Evolutionary conservation across 75 land plant genomes (phyloP).

Genomic region (Isoetes taiwanensis): DNA sequence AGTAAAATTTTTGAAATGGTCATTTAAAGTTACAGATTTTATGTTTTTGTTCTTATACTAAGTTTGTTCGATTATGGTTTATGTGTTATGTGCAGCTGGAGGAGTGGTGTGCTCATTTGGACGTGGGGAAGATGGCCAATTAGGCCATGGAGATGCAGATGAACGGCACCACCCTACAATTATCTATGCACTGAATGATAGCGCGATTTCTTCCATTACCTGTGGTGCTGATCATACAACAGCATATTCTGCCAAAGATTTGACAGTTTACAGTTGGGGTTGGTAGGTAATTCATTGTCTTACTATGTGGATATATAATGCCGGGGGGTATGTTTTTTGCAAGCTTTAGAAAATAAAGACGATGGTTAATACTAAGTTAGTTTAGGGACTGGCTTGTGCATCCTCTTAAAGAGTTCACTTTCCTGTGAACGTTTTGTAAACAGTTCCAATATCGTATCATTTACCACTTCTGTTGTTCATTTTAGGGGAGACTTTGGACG

Average conservation of each 20-base stretch:
- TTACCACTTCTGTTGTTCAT: neutral
- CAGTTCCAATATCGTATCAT: neutral
- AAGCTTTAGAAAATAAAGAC: too few relatives aligned
- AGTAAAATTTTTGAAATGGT: neutral
- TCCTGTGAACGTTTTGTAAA: neutral
- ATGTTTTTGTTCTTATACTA: neutral
- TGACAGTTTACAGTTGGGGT: slow-evolving; percentile 87
- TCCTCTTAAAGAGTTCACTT: too few relatives aligned
- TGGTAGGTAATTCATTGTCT: slow-evolving; percentile 43
- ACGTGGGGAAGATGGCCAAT: slow-evolving; percentile 94
- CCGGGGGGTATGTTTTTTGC: too few relatives aligned
- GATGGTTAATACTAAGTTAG: too few relatives aligned
- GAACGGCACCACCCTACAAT: slow-evolving; percentile 60
- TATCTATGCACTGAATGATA: slow-evolving; percentile 56
- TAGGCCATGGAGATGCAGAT: slow-evolving; percentile 95
- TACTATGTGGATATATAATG: neutral
- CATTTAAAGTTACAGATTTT: neutral
- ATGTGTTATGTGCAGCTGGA: slow-evolving; percentile 39
- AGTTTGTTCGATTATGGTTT: neutral
- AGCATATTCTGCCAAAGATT: slow-evolving; percentile 48
- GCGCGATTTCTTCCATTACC: slow-evolving; percentile 50
- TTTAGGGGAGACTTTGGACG: slow-evolving; percentile 98
- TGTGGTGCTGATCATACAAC: slow-evolving; percentile 98
- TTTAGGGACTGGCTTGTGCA: too few relatives aligned
- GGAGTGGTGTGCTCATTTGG: slow-evolving; percentile 91